Percentiles rank a stretch among this genome's conserved stretches.
Evolutionary conservation across 1,139 yeast genomes (phyloP).

Genomic region (Yamadazyma trypodendri): DNA sequence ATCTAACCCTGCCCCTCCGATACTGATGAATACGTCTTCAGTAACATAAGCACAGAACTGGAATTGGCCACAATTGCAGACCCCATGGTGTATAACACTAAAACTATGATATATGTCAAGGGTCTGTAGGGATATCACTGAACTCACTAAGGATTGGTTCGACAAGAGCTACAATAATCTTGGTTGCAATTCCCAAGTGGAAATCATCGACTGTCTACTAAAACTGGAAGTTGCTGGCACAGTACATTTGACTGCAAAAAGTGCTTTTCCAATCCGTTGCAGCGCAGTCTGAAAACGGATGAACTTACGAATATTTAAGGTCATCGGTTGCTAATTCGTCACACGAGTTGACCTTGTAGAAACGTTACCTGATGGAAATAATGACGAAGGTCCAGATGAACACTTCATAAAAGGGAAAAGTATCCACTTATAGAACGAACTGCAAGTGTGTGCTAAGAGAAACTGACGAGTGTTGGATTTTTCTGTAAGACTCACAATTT

Average conservation of each 20-base stretch:
- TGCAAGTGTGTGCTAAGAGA: no score
- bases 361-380: no score
- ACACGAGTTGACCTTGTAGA: no score
- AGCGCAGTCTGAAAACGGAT: no score
- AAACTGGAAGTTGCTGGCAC: slow-evolving; percentile 29
- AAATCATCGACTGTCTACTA: slow-evolving; percentile 28
- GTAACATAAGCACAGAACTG: slow-evolving; percentile 25
- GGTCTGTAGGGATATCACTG: slow-evolving; percentile 33
- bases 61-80: slow-evolving; percentile 26
- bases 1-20: slow-evolving; percentile 24
- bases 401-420: no score
- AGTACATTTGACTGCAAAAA: slow-evolving; percentile 27
- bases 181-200: slow-evolving; percentile 28
- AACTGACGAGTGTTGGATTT: no score
- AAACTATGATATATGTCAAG: slow-evolving; percentile 19
- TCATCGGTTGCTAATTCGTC: no score
- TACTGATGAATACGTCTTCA: slow-evolving; percentile 27
- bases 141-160: slow-evolving; percentile 30
- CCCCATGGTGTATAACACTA: slow-evolving; percentile 24
- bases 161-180: slow-evolving; percentile 25
- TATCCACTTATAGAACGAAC: no score
- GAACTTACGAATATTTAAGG: no score
- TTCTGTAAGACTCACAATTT: no score
- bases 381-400: no score
- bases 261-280: no score